Conservation (phyloP, 768 basidiomycete genomes). For the Macrocybe gigantea region DNA sequence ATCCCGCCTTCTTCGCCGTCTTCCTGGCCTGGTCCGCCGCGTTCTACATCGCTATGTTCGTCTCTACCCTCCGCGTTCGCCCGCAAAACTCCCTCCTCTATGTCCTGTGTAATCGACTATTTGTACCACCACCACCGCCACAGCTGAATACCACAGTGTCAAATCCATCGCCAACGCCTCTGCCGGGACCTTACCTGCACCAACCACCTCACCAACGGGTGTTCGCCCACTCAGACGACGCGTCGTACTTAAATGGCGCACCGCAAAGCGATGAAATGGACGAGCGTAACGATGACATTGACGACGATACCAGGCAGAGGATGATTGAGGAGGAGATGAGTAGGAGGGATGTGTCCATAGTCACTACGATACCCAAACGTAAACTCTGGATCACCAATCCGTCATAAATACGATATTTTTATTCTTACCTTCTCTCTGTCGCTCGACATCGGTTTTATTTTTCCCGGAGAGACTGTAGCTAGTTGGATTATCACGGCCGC, state of each 20-base stretch:
- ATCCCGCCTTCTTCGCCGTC: conserved; percentile 50
- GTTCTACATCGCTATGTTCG: conserved; percentile 51
- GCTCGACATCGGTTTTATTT: neutral
- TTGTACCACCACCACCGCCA: conserved; percentile 24
- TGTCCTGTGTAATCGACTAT: conserved; percentile 36
- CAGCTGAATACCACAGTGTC: conserved; percentile 31
- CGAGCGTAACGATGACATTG: conserved; percentile 63
- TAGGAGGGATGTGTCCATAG: conserved; percentile 78
- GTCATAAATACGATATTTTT: conserved; percentile 24
- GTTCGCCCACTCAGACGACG: conserved; percentile 32
- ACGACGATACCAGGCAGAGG: conserved; percentile 68
- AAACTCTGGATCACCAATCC: conserved; percentile 74
- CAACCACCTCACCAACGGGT: conserved; percentile 54
- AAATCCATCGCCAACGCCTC: conserved; percentile 39
- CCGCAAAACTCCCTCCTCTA: conserved; percentile 56
- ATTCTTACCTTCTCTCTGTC: neutral
- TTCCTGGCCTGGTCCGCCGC: conserved; percentile 57
- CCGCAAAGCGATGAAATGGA: conserved; percentile 50
- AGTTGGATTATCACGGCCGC: too few relatives aligned
- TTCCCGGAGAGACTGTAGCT: neutral
- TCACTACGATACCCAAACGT: conserved; percentile 63
- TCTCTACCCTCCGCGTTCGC: conserved; percentile 51
- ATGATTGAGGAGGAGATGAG: conserved; percentile 80
- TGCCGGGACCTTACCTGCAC: conserved; percentile 62
- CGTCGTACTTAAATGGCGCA: conserved; percentile 24